Percentiles rank a stretch among this genome's conserved stretches.
phyloP scores from a whole-genome alignment of 495 filamentous ascomycete genomes.

The Aspergillus egyptiacus region DNA sequence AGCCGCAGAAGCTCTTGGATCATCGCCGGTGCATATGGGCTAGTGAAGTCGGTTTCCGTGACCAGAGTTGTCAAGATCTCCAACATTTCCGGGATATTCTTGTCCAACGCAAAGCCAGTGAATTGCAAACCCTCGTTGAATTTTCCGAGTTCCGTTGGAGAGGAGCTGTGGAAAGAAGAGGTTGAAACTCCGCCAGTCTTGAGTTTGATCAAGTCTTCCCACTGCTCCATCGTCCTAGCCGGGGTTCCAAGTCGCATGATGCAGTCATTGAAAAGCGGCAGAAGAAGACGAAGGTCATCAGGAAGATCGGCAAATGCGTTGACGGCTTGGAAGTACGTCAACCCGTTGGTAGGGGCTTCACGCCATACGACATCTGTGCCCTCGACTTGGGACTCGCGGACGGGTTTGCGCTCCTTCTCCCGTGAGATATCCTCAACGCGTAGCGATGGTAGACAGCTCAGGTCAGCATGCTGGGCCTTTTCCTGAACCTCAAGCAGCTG shows the following conservation, averaged over 20 bases:
- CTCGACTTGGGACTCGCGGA: slow-evolving; percentile 62
- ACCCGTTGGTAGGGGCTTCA: slow-evolving; percentile 85
- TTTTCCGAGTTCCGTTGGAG: slow-evolving; percentile 60
- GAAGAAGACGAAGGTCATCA: slow-evolving; percentile 73
- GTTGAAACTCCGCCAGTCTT: slow-evolving; percentile 91
- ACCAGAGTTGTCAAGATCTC: slow-evolving; percentile 74
- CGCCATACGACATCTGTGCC: slow-evolving; percentile 78
- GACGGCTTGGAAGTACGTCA: slow-evolving; percentile 93
- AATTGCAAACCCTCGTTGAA: slow-evolving; percentile 78
- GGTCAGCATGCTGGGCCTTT: slow-evolving; percentile 70
- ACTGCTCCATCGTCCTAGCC: slow-evolving; percentile 81
- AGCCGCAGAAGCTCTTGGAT: slow-evolving; percentile 81
- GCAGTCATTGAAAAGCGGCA: slow-evolving; percentile 87
- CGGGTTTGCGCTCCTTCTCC: slow-evolving; percentile 59
- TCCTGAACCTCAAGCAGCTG: slow-evolving; percentile 76
- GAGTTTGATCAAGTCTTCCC: slow-evolving; percentile 91
- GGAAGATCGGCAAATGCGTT: slow-evolving; percentile 74
- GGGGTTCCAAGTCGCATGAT: slow-evolving; percentile 90
- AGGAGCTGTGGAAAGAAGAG: slow-evolving; percentile 69
- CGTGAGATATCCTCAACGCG: slow-evolving; percentile 83
- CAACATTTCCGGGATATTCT: slow-evolving; percentile 86
- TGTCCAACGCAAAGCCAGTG: slow-evolving; percentile 77
- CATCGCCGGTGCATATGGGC: slow-evolving; percentile 68
- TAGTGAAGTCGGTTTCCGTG: slow-evolving; percentile 82
- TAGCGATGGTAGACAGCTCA: slow-evolving; percentile 82